phyloP scores from a whole-genome alignment of 2,329 filamentous ascomycete species.

The Penicillium sp. region DNA sequence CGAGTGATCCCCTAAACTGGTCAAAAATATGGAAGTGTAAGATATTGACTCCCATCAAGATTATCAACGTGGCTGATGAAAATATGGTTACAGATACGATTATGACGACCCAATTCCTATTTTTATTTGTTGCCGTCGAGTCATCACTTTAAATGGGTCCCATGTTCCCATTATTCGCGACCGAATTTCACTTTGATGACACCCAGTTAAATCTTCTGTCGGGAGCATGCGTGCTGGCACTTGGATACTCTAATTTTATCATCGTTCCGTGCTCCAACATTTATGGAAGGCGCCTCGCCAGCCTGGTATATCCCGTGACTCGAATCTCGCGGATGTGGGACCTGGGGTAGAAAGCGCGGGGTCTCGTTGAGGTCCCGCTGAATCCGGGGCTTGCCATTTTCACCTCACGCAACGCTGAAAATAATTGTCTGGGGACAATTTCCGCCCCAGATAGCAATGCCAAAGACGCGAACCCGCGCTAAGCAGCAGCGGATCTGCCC shows the following conservation, averaged over 20 bases:
- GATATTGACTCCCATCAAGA: background rate
- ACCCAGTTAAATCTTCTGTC: constrained; percentile 47
- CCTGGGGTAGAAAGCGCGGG: constrained; percentile 8
- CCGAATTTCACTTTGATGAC: constrained; percentile 46
- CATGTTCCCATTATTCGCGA: constrained; percentile 48
- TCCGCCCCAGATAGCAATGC: constrained; percentile 4
- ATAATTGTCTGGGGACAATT: background rate
- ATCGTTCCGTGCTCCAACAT: constrained; percentile 49
- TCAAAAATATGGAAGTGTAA: constrained; percentile 36
- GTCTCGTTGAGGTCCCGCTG: constrained; percentile 4
- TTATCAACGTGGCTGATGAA: background rate
- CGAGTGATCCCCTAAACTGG: constrained; percentile 43
- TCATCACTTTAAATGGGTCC: constrained; percentile 49
- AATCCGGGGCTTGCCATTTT: background rate
- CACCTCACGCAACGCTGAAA: background rate
- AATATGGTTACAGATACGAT: constrained; percentile 6
- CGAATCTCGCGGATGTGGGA: background rate
- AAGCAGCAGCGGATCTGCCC: constrained; percentile 21
- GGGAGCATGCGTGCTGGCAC: constrained; percentile 49
- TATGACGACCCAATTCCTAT: constrained; percentile 17
- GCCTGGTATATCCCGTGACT: constrained; percentile 37
- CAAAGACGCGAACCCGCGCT: constrained; percentile 1
- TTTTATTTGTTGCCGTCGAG: constrained; percentile 48
- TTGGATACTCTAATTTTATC: constrained; percentile 51
- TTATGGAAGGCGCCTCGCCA: constrained; percentile 47